Percentiles rank a stretch among this genome's conserved stretches.
Conservation (phyloP, 495 filamentous ascomycete genomes). For the Aspergillus bertholletiae region DNA sequence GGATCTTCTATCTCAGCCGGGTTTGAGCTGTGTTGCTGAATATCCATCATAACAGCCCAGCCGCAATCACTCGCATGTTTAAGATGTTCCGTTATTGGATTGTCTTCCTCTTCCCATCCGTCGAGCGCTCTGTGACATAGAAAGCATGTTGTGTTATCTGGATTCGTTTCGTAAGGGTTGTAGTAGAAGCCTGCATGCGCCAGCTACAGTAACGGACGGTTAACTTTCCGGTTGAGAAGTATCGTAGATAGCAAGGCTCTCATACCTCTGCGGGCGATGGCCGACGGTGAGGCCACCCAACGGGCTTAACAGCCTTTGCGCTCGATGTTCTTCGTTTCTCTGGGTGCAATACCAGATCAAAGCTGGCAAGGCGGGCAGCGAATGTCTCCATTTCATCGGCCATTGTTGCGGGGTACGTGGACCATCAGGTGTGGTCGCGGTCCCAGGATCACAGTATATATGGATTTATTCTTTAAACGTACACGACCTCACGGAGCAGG, state of each 20-base stretch:
- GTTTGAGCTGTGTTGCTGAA: conserved; percentile 63
- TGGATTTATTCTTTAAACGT: not conserved
- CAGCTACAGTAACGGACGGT: conserved; percentile 52
- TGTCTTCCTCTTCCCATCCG: conserved; percentile 85
- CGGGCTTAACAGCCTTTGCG: conserved; percentile 56
- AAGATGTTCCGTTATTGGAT: conserved; percentile 78
- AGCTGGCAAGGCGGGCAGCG: conserved; percentile 71
- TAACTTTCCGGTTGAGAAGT: not conserved
- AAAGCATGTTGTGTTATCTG: conserved; percentile 90
- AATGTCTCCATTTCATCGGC: conserved; percentile 54
- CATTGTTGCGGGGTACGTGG: conserved; percentile 18
- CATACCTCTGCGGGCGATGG: conserved; percentile 63
- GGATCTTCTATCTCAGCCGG: conserved; percentile 67
- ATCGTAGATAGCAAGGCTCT: not conserved
- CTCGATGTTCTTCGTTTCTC: conserved; percentile 66
- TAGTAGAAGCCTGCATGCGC: conserved; percentile 90
- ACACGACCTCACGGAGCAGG: not conserved
- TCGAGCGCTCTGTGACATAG: conserved; percentile 74
- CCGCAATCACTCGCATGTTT: conserved; percentile 77
- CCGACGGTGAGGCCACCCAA: conserved; percentile 73
- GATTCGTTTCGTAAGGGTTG: conserved; percentile 64
- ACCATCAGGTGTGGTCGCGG: not conserved
- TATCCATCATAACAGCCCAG: conserved; percentile 78
- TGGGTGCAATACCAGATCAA: conserved; percentile 55
- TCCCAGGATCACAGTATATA: not conserved